Evolutionary conservation across 345 rosid species (phyloP).

Genomic region (Populus simonii): DNA sequence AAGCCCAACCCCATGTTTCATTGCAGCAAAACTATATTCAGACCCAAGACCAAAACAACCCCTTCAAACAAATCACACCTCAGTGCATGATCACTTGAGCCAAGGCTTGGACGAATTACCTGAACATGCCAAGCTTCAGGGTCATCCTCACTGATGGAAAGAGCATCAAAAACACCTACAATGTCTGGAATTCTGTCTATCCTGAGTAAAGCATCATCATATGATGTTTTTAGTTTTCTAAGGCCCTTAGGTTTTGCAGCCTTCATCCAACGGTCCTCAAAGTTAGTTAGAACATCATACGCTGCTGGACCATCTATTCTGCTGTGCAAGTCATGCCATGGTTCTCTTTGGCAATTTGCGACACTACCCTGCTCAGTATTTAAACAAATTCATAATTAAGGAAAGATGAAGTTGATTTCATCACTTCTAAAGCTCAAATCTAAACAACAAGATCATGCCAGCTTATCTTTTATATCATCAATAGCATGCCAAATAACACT

Average conservation of each 20-base stretch:
- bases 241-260: conserved; percentile 77
- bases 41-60: not conserved
- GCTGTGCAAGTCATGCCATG: conserved; percentile 97
- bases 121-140: conserved; percentile 93
- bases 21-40: not conserved
- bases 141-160: conserved; percentile 38
- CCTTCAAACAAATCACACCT: not conserved
- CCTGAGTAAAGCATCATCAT: conserved; percentile 82
- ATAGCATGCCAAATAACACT: not conserved
- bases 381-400: not conserved
- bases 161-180: conserved; percentile 56
- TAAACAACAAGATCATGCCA: not conserved
- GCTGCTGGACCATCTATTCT: conserved; percentile 97
- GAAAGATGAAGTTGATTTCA: conserved; percentile 2
- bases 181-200: conserved; percentile 80
- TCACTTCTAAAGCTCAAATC: not conserved
- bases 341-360: conserved; percentile 83
- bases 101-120: conserved; percentile 40
- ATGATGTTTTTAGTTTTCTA: conserved; percentile 62
- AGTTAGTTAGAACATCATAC: conserved; percentile 84
- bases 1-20: not conserved
- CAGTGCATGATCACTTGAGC: conserved; percentile 3
- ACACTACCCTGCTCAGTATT: conserved; percentile 47
- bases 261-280: conserved; percentile 90
- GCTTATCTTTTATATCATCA: not conserved